Evolutionary conservation across 2,329 filamentous ascomycete genomes (phyloP).

Genomic region (Knoxdaviesia capensis): DNA sequence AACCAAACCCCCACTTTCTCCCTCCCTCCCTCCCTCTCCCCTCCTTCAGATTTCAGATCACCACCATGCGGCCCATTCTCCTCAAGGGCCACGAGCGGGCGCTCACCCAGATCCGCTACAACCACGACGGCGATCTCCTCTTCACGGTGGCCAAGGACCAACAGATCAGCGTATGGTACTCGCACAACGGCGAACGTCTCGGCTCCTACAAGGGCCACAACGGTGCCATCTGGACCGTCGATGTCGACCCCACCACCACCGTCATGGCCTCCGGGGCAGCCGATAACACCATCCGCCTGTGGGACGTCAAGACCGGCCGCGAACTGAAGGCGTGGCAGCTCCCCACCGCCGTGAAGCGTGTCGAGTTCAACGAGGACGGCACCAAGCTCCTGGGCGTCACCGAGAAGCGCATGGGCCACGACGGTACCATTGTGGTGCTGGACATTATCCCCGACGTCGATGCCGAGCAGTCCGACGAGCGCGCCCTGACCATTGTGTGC

Average conservation of each 20-base stretch:
- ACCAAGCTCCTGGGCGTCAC: constrained; percentile 80
- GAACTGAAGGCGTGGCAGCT: constrained; percentile 97
- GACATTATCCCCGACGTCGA: constrained; percentile 72
- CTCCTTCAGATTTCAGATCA: background rate
- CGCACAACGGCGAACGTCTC: constrained; percentile 92
- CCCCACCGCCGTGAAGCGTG: constrained; percentile 87
- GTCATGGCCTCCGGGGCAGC: constrained; percentile 89
- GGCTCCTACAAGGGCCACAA: constrained; percentile 94
- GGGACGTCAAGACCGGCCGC: constrained; percentile 86
- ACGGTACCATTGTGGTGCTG: constrained; percentile 84
- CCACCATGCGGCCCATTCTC: constrained; percentile 78
- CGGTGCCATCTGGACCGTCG: constrained; percentile 96
- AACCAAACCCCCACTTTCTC: background rate
- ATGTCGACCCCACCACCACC: constrained; percentile 79
- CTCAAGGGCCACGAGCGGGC: constrained; percentile 92
- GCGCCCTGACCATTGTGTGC: constrained; percentile 70
- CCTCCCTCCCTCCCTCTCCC: background rate
- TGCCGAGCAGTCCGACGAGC: constrained; percentile 70
- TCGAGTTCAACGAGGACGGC: constrained; percentile 93
- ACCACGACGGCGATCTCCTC: constrained; percentile 86
- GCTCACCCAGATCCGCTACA: constrained; percentile 88
- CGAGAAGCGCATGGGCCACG: constrained; percentile 93
- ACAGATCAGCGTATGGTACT: constrained; percentile 90
- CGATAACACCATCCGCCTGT: constrained; percentile 94
- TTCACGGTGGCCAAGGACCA: constrained; percentile 96